Evolutionary conservation across 495 filamentous ascomycete species (phyloP), one percentile per base, ranked within the genome.

Genomic region (Aspergillus hancockii): DNA sequence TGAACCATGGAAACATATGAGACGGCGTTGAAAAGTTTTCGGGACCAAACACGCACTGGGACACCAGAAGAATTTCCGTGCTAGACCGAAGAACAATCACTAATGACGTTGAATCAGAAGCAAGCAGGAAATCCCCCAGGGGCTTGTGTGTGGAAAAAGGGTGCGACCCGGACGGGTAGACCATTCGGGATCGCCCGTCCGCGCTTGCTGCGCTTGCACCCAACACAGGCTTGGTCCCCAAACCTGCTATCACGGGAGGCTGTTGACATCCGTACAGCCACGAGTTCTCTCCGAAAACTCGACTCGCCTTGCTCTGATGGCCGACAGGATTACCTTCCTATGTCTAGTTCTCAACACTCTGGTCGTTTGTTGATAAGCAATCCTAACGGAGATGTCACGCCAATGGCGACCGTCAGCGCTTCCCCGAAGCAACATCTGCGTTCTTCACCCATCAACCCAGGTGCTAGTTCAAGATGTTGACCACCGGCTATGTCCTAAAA

Each of bases 1-100:
- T 76, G 71, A 76, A 77, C 74, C 77, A 76, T 78, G 75, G 75
- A 72, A 77, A 67, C 63, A 72, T 66, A 75, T 38, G 61, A 64
- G 71, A 73, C 71, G 71, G 73, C 65, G 69, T 62, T 54, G 59
- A 68, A 66, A 63, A 61, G 56, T 60, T 64, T 69, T 67, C 63
- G 38, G 56, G 63, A 57, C 55, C 45, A 57, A 62, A 49, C 47
- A 49, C 55, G 31, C 21, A 28, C 60, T 61, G 63, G 64, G 60
- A 65, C 68, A 61, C 30, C 43, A 51, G 54, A 59, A 58, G 62
- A 59, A 60, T 49, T 55, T 55, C 62, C 58, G 62, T 49, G 34
- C 61, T 50, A 63, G 59, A 55, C 54, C 62, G 57, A 60, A 55
- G 64, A 55, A 62, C 36, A 43, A 19, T 41, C 53, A 46, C 25